A percentile compares a stretch with the other conserved stretches of the same genome.
These are phyloP conservation scores for Gilbertella persicaria DNA, from an alignment of 371 early-diverging fungal genomes.

Conservation along the genomic window DNA sequence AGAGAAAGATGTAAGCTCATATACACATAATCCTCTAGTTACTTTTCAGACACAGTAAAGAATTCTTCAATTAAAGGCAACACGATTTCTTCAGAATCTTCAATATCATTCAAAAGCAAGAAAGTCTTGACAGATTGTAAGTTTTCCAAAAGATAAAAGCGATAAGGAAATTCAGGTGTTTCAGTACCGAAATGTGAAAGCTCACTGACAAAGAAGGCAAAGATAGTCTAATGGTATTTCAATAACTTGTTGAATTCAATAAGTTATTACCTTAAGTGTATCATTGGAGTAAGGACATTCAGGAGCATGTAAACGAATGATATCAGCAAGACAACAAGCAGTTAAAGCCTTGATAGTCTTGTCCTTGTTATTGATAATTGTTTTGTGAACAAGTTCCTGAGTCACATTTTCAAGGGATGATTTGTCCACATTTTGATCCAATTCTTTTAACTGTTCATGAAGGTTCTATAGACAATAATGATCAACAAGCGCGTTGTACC, in stretches of 20 bases:
- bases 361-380: slow-evolving; percentile 77
- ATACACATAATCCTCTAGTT: neutral
- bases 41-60: slow-evolving; percentile 24
- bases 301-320: slow-evolving; percentile 90
- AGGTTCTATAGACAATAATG: slow-evolving; percentile 31
- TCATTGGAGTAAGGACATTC: slow-evolving; percentile 81
- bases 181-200: slow-evolving; percentile 61
- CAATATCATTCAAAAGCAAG: slow-evolving; percentile 61
- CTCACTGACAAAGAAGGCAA: slow-evolving; percentile 78
- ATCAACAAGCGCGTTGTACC: neutral
- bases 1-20: slow-evolving; percentile 2
- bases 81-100: slow-evolving; percentile 29
- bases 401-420: slow-evolving; percentile 64
- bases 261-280: slow-evolving; percentile 62
- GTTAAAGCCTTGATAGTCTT: slow-evolving; percentile 74
- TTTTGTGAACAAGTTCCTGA: slow-evolving; percentile 66
- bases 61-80: slow-evolving; percentile 20
- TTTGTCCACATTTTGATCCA: slow-evolving; percentile 41
- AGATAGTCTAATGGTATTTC: slow-evolving; percentile 81
- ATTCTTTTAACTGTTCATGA: slow-evolving; percentile 27
- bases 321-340: slow-evolving; percentile 91
- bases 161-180: slow-evolving; percentile 66
- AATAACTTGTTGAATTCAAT: no score
- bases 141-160: slow-evolving; percentile 86
- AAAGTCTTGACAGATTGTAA: slow-evolving; percentile 84